These are phyloP conservation scores for Debaryomyces tyrocola DNA, from an alignment of 805 yeast species.

Conservation along the genomic window DNA sequence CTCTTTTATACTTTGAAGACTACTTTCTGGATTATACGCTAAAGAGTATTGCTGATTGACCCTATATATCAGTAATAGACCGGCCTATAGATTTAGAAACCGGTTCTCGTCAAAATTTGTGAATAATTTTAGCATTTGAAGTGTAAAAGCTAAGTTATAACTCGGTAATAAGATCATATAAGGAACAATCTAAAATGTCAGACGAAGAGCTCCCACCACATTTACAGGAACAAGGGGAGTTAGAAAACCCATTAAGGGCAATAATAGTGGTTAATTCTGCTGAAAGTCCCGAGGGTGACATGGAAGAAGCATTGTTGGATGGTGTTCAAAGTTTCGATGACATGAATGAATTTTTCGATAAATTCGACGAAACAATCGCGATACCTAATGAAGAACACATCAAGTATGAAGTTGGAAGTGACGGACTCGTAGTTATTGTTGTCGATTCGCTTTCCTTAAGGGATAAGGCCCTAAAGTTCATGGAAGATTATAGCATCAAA, in stretches of 20 bases:
- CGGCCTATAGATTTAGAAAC: no score
- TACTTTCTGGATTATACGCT: no score
- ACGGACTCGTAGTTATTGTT: constrained; percentile 57
- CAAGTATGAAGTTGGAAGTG: constrained; percentile 62
- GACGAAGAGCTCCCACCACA: constrained; percentile 8
- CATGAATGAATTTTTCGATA: constrained; percentile 52
- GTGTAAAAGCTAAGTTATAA: background rate
- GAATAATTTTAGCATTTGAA: no score
- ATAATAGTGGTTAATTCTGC: constrained; percentile 42
- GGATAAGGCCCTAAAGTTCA: constrained; percentile 39
- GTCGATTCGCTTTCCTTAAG: constrained; percentile 43
- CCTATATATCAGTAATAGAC: no score
- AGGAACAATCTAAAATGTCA: background rate
- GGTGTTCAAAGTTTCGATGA: constrained; percentile 46
- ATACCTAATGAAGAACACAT: constrained; percentile 55
- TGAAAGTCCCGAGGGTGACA: constrained; percentile 38
- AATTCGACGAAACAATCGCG: constrained; percentile 51
- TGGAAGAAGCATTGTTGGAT: constrained; percentile 50
- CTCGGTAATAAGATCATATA: background rate
- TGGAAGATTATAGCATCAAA: constrained; percentile 33
- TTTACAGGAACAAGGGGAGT: constrained; percentile 23
- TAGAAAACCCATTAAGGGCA: constrained; percentile 49
- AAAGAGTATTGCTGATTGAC: no score
- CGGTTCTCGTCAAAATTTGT: no score
- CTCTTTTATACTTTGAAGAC: no score